Conservation (phyloP, 1,139 yeast species). For the Zygoascus meyerae region DNA sequence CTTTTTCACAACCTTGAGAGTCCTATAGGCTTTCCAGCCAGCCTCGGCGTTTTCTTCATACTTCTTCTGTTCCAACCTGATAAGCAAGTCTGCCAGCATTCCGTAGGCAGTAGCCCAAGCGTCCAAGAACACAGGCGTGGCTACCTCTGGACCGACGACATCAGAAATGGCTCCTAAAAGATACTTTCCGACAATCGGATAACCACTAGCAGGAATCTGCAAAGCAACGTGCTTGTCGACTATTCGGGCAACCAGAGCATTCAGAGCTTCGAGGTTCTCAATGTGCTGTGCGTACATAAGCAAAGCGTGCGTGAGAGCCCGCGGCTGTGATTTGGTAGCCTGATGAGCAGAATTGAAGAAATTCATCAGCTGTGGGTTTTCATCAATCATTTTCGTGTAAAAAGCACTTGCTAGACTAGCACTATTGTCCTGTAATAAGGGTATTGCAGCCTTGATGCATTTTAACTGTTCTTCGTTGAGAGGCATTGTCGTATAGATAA, state of each 20-base stretch:
- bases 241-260: slow-evolving; percentile 53
- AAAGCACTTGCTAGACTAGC: slow-evolving; percentile 49
- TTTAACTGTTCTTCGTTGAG: slow-evolving; percentile 32
- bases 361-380: slow-evolving; percentile 50
- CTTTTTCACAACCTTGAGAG: slow-evolving; percentile 43
- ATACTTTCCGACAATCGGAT: slow-evolving; percentile 56
- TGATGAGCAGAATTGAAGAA: slow-evolving; percentile 60
- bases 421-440: slow-evolving; percentile 53
- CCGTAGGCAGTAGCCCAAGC: slow-evolving; percentile 69
- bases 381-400: slow-evolving; percentile 50
- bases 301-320: slow-evolving; percentile 57
- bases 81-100: slow-evolving; percentile 56
- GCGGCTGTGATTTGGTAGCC: slow-evolving; percentile 51
- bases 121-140: slow-evolving; percentile 49
- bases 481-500: neutral
- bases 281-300: slow-evolving; percentile 60
- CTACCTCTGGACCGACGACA: slow-evolving; percentile 51
- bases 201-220: slow-evolving; percentile 56
- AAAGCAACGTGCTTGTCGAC: slow-evolving; percentile 63
- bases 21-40: slow-evolving; percentile 54
- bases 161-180: slow-evolving; percentile 50
- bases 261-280: slow-evolving; percentile 51
- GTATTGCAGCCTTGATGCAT: slow-evolving; percentile 52
- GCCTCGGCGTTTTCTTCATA: slow-evolving; percentile 38
- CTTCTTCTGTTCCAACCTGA: slow-evolving; percentile 47